phyloP scores from a whole-genome alignment of 148 eudicot species.

The Linanthus parryae region DNA sequence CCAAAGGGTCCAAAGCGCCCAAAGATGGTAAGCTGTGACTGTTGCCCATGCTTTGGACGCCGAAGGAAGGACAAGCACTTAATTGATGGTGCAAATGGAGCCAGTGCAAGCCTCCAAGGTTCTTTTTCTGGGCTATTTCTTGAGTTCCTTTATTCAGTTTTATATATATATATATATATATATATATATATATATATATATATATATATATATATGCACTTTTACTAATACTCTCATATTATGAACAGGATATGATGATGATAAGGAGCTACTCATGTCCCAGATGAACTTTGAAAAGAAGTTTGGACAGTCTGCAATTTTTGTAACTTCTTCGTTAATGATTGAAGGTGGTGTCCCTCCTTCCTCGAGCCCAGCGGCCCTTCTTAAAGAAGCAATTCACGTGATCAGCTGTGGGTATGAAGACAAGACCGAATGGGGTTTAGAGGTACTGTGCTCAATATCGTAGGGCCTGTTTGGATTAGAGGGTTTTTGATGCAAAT shows the following conservation, averaged over 20 bases:
- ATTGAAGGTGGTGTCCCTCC: conserved; percentile 98
- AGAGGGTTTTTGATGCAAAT: too few species aligned
- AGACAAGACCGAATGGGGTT: conserved; percentile 98
- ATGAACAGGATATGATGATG: conserved; percentile 55
- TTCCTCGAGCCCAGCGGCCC: conserved; percentile 92
- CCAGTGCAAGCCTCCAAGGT: conserved; percentile 58
- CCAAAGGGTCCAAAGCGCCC: conserved; percentile 95
- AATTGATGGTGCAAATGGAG: conserved; percentile 62
- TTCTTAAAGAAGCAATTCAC: conserved; percentile 96
- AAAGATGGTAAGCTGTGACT: conserved; percentile 93
- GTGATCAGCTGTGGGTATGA: conserved; percentile 98
- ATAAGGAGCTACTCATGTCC: conserved; percentile 73
- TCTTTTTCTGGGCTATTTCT: too few species aligned
- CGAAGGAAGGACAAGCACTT: conserved; percentile 60
- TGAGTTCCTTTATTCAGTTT: too few species aligned
- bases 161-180: too few species aligned
- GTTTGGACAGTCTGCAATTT: conserved; percentile 89
- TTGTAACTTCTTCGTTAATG: conserved; percentile 94
- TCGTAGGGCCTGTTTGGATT: too few species aligned
- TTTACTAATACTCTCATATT: conserved; percentile 2
- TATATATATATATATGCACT: too few species aligned
- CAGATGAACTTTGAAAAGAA: conserved; percentile 97
- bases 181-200: too few species aligned
- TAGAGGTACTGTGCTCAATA: too few species aligned
- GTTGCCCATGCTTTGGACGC: conserved; percentile 98